Conservation (phyloP, 139 green algal species). For the Asterochloris sp. region DNA sequence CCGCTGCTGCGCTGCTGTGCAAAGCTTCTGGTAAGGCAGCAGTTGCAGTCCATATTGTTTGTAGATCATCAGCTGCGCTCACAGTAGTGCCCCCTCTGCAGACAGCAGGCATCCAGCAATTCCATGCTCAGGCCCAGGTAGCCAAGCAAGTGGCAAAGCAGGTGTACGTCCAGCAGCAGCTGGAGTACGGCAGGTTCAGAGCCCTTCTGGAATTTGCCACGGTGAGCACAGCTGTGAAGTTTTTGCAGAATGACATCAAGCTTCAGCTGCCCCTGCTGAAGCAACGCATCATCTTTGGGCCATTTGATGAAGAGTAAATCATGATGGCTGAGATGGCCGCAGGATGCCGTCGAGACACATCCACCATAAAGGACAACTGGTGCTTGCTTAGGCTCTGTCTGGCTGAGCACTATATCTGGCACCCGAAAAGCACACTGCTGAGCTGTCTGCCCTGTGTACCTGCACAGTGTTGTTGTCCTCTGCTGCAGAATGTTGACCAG, state of each 20-base stretch:
- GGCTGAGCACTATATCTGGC: too few species aligned
- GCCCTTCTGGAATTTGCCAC: constrained; percentile 36
- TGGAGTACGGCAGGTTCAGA: constrained; percentile 41
- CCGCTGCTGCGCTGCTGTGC: too few species aligned
- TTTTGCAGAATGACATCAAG: background rate
- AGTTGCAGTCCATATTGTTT: too few species aligned
- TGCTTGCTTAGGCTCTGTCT: background rate
- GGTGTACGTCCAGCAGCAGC: constrained; percentile 47
- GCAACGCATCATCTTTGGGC: background rate
- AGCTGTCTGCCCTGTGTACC: background rate
- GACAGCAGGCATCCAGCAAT: background rate
- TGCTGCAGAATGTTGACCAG: constrained; percentile 25
- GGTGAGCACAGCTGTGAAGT: constrained; percentile 4
- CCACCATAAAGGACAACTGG: background rate
- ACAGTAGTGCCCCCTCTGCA: too few species aligned
- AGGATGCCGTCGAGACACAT: background rate
- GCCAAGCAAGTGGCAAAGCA: constrained; percentile 26
- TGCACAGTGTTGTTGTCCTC: background rate
- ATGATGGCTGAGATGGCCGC: background rate
- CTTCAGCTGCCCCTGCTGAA: background rate
- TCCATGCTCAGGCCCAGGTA: constrained; percentile 6
- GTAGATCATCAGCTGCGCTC: too few species aligned
- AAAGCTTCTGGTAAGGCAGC: too few species aligned
- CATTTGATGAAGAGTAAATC: background rate
- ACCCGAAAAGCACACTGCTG: too few species aligned